Conservation (phyloP, 305 asterid genomes). For the Fraxinus sp. region DNA sequence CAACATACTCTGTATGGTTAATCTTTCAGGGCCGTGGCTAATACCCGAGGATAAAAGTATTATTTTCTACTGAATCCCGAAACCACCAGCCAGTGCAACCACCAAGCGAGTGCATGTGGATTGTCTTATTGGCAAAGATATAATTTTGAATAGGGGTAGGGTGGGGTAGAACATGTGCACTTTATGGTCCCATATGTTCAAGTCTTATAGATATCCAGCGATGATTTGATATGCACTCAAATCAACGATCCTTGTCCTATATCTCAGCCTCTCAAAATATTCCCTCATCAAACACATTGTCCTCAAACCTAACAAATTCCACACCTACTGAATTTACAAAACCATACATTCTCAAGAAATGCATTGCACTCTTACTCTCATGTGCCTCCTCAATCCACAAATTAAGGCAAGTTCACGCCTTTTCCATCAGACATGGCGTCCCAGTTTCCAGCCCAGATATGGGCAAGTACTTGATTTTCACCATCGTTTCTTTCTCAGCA, state of each 20-base stretch:
- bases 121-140: background rate
- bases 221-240: slow-evolving; percentile 37
- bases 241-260: slow-evolving; percentile 23
- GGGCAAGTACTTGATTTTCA: slow-evolving; percentile 70
- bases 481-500: slow-evolving; percentile 56
- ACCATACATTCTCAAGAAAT: slow-evolving; percentile 61
- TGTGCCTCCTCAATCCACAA: slow-evolving; percentile 65
- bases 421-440: slow-evolving; percentile 67
- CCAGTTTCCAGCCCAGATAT: slow-evolving; percentile 55
- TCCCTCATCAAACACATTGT: slow-evolving; percentile 29
- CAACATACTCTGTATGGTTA: background rate
- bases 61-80: background rate
- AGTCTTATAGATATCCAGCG: background rate
- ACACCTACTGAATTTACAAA: slow-evolving; percentile 29
- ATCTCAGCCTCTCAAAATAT: slow-evolving; percentile 9
- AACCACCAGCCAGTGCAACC: background rate
- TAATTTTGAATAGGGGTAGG: background rate
- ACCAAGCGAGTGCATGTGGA: background rate
- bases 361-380: slow-evolving; percentile 71
- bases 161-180: background rate
- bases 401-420: slow-evolving; percentile 74
- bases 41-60: background rate
- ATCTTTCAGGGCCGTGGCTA: background rate
- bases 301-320: background rate
- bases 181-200: background rate